Conservation (phyloP, 495 filamentous ascomycete genomes). For the Lepidopterella palustris region DNA sequence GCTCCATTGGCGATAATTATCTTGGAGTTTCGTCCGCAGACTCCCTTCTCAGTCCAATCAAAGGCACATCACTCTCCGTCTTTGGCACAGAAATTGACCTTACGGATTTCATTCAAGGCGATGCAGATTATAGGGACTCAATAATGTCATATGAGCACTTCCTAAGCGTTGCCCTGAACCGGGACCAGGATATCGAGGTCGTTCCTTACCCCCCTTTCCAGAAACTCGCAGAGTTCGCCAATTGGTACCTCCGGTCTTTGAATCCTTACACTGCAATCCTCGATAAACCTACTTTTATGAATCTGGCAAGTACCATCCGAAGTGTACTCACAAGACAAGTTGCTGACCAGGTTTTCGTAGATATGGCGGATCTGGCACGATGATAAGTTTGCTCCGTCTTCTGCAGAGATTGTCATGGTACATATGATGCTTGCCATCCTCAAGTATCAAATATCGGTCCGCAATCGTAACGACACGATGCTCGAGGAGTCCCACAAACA, state of each 20-base stretch:
- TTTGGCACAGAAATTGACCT: conserved; percentile 73
- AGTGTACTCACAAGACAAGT: not conserved
- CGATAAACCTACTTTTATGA: conserved; percentile 63
- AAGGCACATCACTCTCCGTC: conserved; percentile 64
- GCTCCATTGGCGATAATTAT: conserved; percentile 59
- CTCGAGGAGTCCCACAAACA: conserved; percentile 64
- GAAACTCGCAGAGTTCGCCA: conserved; percentile 53
- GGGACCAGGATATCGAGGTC: conserved; percentile 10
- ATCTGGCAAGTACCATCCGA: conserved; percentile 47
- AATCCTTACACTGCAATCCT: conserved; percentile 67
- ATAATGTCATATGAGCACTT: conserved; percentile 63
- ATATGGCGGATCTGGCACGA: conserved; percentile 59
- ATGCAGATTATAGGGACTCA: conserved; percentile 56
- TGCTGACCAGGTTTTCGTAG: conserved; percentile 33
- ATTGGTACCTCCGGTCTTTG: conserved; percentile 66
- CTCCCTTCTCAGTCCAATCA: conserved; percentile 61
- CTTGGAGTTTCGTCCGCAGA: conserved; percentile 64
- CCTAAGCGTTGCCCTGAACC: conserved; percentile 52
- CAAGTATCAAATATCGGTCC: conserved; percentile 62
- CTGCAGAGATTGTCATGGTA: conserved; percentile 61
- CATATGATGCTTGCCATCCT: conserved; percentile 75
- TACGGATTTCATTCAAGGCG: conserved; percentile 58
- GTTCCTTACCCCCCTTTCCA: conserved; percentile 25
- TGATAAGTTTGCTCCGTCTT: conserved; percentile 49
- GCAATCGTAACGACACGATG: conserved; percentile 50